These are phyloP conservation scores for Hericium alpestre DNA, from an alignment of 768 basidiomycete genomes.

Conservation along the genomic window DNA sequence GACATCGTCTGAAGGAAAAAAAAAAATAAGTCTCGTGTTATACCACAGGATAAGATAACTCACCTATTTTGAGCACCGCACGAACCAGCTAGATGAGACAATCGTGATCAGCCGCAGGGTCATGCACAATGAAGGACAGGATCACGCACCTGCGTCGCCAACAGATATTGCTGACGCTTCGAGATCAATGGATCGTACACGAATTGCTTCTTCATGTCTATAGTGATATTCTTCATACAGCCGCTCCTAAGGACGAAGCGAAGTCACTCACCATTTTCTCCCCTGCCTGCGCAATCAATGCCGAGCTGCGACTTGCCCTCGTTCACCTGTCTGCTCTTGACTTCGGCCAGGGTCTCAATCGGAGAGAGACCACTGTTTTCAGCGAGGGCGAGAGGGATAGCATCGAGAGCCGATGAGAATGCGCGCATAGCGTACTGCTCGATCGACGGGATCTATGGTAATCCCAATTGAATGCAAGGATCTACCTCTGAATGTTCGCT, in stretches of 20 bases:
- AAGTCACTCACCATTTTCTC: slow-evolving; percentile 66
- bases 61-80: slow-evolving; percentile 82
- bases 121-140: neutral
- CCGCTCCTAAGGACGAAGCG: neutral
- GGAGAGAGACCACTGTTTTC: slow-evolving; percentile 96
- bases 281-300: slow-evolving; percentile 82
- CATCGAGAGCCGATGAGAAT: slow-evolving; percentile 91
- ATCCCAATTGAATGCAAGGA: neutral
- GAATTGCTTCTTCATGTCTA: slow-evolving; percentile 97
- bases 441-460: slow-evolving; percentile 75
- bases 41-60: too few relatives aligned
- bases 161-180: slow-evolving; percentile 90
- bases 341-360: slow-evolving; percentile 92
- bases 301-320: slow-evolving; percentile 82
- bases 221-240: neutral
- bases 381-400: slow-evolving; percentile 90
- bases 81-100: slow-evolving; percentile 51
- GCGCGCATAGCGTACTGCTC: slow-evolving; percentile 99
- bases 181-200: slow-evolving; percentile 97
- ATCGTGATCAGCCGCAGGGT: neutral
- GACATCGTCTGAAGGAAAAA: slow-evolving; percentile 70
- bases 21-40: too few relatives aligned
- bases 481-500: neutral
- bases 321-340: slow-evolving; percentile 84
- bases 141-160: slow-evolving; percentile 79